Conservation (phyloP, 345 rosid species). For the Pelargonium nanum region DNA sequence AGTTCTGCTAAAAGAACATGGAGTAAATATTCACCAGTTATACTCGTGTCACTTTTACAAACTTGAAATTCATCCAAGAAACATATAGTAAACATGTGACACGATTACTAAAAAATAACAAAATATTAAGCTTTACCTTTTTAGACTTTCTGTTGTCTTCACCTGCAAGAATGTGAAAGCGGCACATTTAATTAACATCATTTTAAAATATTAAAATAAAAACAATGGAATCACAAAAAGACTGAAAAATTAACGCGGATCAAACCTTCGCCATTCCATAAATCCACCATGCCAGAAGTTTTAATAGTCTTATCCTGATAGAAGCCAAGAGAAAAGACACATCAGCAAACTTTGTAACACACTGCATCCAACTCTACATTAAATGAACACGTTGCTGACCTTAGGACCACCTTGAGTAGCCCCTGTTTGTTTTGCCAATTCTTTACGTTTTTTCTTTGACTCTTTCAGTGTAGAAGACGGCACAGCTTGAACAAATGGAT, state of each 20-base stretch:
- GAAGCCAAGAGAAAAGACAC: constrained; percentile 3
- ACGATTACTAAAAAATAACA: neutral
- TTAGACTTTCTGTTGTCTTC: constrained; percentile 26
- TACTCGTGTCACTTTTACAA: neutral
- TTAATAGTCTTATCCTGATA: constrained; percentile 27
- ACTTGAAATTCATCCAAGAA: no score
- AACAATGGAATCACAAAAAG: neutral
- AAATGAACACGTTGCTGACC: constrained; percentile 22
- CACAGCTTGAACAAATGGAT: constrained; percentile 60
- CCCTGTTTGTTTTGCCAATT: constrained; percentile 10
- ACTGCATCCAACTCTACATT: neutral
- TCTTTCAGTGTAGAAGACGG: constrained; percentile 51
- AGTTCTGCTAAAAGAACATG: neutral
- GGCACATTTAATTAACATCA: constrained; percentile 2
- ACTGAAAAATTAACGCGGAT: neutral
- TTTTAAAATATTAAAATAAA: constrained; percentile 1
- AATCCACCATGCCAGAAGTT: constrained; percentile 43
- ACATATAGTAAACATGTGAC: no score
- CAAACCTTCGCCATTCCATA: constrained; percentile 65
- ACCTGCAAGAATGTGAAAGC: constrained; percentile 25
- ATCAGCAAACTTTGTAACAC: constrained; percentile 1
- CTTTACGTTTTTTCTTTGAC: constrained; percentile 27
- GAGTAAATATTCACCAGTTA: neutral
- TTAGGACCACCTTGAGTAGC: constrained; percentile 20
- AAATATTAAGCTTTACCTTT: constrained; percentile 32